Evolutionary conservation across 176 grass and related monocot genomes (phyloP).

Genomic region (Zoysia japonica): DNA sequence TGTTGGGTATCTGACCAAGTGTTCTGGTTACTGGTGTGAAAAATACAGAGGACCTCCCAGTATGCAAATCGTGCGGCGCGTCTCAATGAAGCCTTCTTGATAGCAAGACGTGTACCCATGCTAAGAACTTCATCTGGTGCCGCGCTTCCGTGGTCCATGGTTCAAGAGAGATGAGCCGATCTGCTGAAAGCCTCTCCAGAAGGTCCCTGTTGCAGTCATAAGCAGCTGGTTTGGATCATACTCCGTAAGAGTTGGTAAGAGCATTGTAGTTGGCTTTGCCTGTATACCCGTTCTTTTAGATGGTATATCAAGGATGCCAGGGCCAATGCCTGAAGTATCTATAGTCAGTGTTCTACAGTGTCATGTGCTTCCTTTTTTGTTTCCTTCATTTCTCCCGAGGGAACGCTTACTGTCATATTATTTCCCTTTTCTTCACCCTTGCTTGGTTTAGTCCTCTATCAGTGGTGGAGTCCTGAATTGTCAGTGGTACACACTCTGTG

Average conservation of each 20-base stretch:
- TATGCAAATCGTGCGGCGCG: constrained; percentile 45
- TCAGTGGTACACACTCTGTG: background rate
- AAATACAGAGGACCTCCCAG: constrained; percentile 61
- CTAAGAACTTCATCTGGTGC: constrained; percentile 54
- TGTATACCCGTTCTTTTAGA: background rate
- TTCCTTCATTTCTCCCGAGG: background rate
- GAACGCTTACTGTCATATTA: background rate
- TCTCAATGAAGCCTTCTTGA: constrained; percentile 67
- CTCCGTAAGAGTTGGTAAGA: background rate
- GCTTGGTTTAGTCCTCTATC: background rate
- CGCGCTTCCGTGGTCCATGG: constrained; percentile 54
- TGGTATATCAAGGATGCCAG: background rate
- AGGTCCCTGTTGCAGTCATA: background rate
- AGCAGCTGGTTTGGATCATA: constrained; percentile 18
- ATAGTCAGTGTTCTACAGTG: background rate
- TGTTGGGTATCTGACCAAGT: constrained; percentile 25
- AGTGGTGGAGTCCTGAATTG: background rate
- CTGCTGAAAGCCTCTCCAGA: background rate
- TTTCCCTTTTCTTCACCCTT: background rate
- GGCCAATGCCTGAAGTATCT: constrained; percentile 21
- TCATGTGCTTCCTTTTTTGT: background rate
- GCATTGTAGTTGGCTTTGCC: background rate
- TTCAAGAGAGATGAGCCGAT: constrained; percentile 58
- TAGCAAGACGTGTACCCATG: constrained; percentile 53
- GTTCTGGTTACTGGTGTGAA: constrained; percentile 19